Conservation (phyloP, 2,329 filamentous ascomycete genomes). For the Cordyceps cateniannulata region DNA sequence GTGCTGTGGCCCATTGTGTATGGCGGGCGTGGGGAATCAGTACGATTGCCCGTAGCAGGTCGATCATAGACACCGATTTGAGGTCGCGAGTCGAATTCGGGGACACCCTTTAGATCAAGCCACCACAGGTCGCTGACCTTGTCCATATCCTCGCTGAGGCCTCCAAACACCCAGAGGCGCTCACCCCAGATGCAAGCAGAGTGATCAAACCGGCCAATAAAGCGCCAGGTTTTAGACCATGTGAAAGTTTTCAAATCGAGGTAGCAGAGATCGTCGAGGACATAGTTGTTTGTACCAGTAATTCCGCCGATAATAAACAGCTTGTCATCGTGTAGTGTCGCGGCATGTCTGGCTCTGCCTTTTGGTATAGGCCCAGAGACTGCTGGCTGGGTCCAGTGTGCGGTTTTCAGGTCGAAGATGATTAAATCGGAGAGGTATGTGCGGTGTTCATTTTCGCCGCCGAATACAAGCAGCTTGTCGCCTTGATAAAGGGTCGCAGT, state of each 20-base stretch:
- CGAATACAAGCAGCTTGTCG: conserved; percentile 93
- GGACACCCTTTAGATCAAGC: conserved; percentile 87
- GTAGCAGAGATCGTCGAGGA: conserved; percentile 94
- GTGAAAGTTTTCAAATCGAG: conserved; percentile 95
- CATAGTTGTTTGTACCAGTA: conserved; percentile 83
- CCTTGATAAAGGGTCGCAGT: conserved; percentile 91
- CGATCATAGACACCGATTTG: conserved; percentile 48
- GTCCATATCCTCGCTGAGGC: conserved; percentile 93
- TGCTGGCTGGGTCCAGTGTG: conserved; percentile 90
- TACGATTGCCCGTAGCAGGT: conserved; percentile 32
- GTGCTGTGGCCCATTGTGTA: conserved; percentile 44
- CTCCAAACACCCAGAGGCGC: conserved; percentile 93
- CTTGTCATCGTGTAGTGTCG: conserved; percentile 92
- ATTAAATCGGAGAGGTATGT: conserved; percentile 94
- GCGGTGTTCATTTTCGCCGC: conserved; percentile 94
- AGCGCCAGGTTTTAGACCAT: conserved; percentile 94
- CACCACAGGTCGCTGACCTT: conserved; percentile 95
- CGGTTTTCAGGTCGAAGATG: conserved; percentile 88
- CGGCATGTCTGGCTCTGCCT: conserved; percentile 86
- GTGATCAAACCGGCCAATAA: conserved; percentile 91
- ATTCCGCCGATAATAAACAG: conserved; percentile 95
- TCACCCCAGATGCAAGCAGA: conserved; percentile 89
- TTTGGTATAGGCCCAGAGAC: conserved; percentile 79
- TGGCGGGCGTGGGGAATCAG: conserved; percentile 44
- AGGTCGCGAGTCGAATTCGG: conserved; percentile 70